Conservation (phyloP, 2,329 filamentous ascomycete genomes). For the Penicillium sp. region DNA sequence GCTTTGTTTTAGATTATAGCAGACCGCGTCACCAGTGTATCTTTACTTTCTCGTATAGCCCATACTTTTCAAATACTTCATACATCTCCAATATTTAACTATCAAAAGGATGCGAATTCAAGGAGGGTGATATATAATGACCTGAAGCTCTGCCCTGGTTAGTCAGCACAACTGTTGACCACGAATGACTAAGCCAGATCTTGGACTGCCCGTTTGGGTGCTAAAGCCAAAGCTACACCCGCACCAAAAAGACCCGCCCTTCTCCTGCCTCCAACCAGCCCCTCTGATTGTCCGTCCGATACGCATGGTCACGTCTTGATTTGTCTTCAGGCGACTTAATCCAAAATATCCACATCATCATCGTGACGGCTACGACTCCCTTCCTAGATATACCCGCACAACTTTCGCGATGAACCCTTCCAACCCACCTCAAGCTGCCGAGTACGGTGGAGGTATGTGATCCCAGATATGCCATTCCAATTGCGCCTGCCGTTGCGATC, state of each 20-base stretch:
- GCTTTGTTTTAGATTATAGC: neutral
- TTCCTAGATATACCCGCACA: constrained; percentile 5
- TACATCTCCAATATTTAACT: neutral
- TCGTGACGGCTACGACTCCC: neutral
- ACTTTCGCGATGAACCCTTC: constrained; percentile 42
- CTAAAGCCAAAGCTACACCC: constrained; percentile 22
- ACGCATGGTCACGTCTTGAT: constrained; percentile 13
- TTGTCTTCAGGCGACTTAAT: constrained; percentile 7
- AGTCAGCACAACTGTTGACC: neutral
- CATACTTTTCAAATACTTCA: neutral
- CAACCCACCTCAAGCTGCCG: constrained; percentile 47
- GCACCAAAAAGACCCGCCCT: constrained; percentile 25
- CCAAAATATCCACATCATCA: neutral
- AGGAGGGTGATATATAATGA: neutral
- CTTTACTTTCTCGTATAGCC: neutral
- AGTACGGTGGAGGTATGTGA: constrained; percentile 51
- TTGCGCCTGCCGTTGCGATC: neutral
- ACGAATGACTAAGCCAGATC: neutral
- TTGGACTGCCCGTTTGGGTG: constrained; percentile 1
- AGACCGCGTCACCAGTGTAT: neutral
- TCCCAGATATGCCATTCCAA: neutral
- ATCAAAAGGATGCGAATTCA: too few species aligned
- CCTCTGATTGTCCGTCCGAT: constrained; percentile 9
- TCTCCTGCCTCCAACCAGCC: constrained; percentile 13
- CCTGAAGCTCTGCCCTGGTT: neutral